These are phyloP conservation scores for Endothia cerciana DNA, from an alignment of 2,329 filamentous ascomycete genomes.

Conservation along the genomic window DNA sequence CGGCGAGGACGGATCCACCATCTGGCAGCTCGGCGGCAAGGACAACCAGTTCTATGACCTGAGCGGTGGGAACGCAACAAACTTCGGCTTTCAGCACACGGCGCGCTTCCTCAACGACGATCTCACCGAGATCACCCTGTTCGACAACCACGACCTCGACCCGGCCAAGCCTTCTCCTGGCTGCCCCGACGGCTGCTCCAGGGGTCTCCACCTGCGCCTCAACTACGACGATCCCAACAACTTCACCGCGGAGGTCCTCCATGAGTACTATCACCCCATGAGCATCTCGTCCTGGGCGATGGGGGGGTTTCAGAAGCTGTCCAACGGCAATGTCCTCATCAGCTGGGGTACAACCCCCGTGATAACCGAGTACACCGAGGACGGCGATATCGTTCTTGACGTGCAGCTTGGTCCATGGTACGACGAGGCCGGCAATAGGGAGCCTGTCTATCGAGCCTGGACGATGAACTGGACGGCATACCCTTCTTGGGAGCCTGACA, in stretches of 20 bases:
- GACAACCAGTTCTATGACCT: constrained; percentile 48
- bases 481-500: constrained; percentile 33
- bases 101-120: constrained; percentile 41
- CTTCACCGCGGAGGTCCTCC: constrained; percentile 48
- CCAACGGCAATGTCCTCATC: constrained; percentile 44
- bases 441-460: constrained; percentile 33
- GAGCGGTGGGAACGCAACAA: constrained; percentile 38
- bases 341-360: constrained; percentile 52
- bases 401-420: constrained; percentile 43
- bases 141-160: constrained; percentile 48
- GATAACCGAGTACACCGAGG: constrained; percentile 48
- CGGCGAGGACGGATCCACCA: constrained; percentile 49
- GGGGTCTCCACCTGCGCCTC: constrained; percentile 39
- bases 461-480: constrained; percentile 34
- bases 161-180: constrained; percentile 29
- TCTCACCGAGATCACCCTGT: constrained; percentile 48
- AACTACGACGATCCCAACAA: constrained; percentile 36
- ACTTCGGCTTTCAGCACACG: constrained; percentile 56
- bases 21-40: constrained; percentile 57
- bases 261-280: constrained; percentile 42
- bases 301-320: constrained; percentile 27
- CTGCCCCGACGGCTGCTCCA: constrained; percentile 24
- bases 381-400: constrained; percentile 46
- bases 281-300: constrained; percentile 28
- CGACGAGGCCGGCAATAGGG: constrained; percentile 17